phyloP scores from a whole-genome alignment of 2,329 filamentous ascomycete species.

The Aureobasidium sp. region DNA sequence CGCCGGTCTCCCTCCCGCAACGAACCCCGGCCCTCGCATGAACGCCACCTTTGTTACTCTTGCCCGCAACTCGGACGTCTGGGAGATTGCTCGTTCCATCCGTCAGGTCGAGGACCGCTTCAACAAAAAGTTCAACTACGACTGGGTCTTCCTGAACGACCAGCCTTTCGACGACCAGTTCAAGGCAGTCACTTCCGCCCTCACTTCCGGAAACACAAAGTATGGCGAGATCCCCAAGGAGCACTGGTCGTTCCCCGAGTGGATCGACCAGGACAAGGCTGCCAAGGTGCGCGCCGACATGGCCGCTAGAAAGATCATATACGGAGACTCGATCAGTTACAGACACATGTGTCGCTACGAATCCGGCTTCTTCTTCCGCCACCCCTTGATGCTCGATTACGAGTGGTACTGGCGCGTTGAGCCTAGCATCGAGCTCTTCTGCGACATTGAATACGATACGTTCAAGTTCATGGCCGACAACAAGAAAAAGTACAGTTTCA shows the following conservation, averaged over 20 bases:
- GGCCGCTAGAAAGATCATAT: conserved; percentile 91
- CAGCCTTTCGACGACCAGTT: conserved; percentile 87
- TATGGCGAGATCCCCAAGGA: conserved; percentile 85
- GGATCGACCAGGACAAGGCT: conserved; percentile 92
- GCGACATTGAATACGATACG: conserved; percentile 89
- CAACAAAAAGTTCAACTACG: conserved; percentile 93
- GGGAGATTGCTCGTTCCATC: conserved; percentile 95
- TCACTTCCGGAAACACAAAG: conserved; percentile 86
- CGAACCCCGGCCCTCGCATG: conserved; percentile 63
- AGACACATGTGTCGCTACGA: conserved; percentile 99
- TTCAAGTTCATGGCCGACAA: conserved; percentile 96
- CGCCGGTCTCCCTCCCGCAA: conserved; percentile 32
- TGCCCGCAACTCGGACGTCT: conserved; percentile 84
- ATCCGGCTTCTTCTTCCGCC: conserved; percentile 98
- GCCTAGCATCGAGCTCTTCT: conserved; percentile 92
- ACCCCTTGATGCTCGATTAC: conserved; percentile 86
- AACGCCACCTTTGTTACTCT: conserved; percentile 97
- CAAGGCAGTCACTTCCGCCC: conserved; percentile 78
- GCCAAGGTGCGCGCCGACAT: conserved; percentile 87
- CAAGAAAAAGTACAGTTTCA: conserved; percentile 97
- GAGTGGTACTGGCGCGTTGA: conserved; percentile 99
- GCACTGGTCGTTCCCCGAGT: conserved; percentile 95
- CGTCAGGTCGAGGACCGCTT: conserved; percentile 96
- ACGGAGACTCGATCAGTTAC: conserved; percentile 94
- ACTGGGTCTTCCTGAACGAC: conserved; percentile 99